Conservation (phyloP, 768 basidiomycete species). For the Russula virescens region DNA sequence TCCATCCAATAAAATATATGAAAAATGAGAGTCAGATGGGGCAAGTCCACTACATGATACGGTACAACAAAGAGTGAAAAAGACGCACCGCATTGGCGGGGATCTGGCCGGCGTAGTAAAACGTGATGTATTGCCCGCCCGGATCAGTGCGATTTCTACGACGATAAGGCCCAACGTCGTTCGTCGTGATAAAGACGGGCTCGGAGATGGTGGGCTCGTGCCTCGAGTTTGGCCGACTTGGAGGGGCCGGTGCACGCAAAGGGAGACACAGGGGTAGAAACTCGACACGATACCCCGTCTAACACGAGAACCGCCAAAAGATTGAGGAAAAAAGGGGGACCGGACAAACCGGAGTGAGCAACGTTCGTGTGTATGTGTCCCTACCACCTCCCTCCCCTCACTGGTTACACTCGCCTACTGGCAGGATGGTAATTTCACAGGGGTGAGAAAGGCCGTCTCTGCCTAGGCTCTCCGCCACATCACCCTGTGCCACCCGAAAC, state of each 20-base stretch:
- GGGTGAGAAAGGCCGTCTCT: too few relatives aligned
- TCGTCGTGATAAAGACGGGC: slow-evolving; percentile 40
- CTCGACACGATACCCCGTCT: slow-evolving; percentile 47
- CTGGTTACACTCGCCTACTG: too few relatives aligned
- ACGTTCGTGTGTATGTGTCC: too few relatives aligned
- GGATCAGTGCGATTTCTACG: slow-evolving; percentile 16
- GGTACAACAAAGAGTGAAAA: too few relatives aligned
- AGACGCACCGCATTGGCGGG: slow-evolving; percentile 44
- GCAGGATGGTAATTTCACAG: too few relatives aligned
- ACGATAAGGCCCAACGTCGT: slow-evolving; percentile 28
- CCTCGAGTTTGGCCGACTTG: background rate
- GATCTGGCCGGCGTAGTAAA: slow-evolving; percentile 54
- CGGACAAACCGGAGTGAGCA: background rate
- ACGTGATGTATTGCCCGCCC: slow-evolving; percentile 47
- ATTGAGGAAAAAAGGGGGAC: background rate
- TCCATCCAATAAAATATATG: background rate
- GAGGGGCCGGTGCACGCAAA: slow-evolving; percentile 38
- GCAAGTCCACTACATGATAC: too few relatives aligned
- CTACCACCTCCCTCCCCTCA: too few relatives aligned
- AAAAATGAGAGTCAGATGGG: background rate
- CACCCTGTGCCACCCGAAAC: too few relatives aligned
- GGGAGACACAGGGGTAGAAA: slow-evolving; percentile 44
- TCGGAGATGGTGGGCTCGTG: slow-evolving; percentile 33
- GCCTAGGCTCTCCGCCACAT: too few relatives aligned
- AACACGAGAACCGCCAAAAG: background rate